Evolutionary conservation across 1,284 basidiomycete genomes (phyloP).

Genomic region (Sporisorium scitamineum): DNA sequence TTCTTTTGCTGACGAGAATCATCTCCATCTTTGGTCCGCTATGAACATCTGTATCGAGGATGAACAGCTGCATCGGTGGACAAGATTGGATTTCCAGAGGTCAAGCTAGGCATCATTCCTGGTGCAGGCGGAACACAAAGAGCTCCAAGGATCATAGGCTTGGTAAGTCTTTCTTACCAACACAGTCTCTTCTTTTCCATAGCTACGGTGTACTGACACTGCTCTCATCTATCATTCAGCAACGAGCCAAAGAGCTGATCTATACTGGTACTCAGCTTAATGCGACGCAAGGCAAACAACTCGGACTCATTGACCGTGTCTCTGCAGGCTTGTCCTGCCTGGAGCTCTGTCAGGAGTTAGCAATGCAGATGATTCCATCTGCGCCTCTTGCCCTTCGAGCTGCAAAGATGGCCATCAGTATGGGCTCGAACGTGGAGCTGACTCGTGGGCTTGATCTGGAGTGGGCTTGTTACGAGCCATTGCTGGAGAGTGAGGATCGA

Average conservation of each 20-base stretch:
- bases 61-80: conserved; percentile 22
- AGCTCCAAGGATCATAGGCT: conserved; percentile 28
- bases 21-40: neutral
- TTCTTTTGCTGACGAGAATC: neutral
- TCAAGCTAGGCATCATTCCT: conserved; percentile 78
- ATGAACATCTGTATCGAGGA: neutral
- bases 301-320: conserved; percentile 24
- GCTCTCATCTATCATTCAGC: neutral
- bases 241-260: conserved; percentile 33
- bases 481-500: conserved; percentile 22
- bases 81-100: conserved; percentile 37
- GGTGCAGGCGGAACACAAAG: conserved; percentile 71
- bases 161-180: neutral
- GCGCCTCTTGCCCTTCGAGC: conserved; percentile 88
- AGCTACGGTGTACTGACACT: neutral
- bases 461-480: conserved; percentile 25
- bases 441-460: conserved; percentile 23
- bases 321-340: conserved; percentile 17
- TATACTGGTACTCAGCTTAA: conserved; percentile 20
- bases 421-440: conserved; percentile 27
- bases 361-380: conserved; percentile 64
- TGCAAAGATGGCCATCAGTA: conserved; percentile 82
- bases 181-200: neutral
- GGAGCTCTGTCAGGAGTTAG: conserved; percentile 14
- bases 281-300: conserved; percentile 19